Base-by-base conservation (phyloP, 805 yeast species). In the Blastobotrys mokoenaii region DNA sequence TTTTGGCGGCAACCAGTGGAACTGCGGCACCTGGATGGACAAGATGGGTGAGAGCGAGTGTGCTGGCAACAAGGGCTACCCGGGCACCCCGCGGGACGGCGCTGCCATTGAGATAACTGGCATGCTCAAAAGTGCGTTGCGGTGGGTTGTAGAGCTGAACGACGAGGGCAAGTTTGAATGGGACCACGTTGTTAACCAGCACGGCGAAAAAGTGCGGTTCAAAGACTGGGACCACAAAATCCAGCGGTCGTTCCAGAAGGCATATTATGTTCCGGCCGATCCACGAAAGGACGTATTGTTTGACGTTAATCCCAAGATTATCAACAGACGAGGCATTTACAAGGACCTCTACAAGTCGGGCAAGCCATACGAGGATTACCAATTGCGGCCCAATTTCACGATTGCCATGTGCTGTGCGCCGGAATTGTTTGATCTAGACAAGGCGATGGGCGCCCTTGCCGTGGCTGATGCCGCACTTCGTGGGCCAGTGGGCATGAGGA, bases 11-110 rank as follows among this genome's bases (percentile, higher is more conserved):
- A 84, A 85, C 41, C 95, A 84, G 63, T 77, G 67, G 62, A 90
- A 90, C 61, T 90, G 98, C 68, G 98, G 98, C 17, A 93, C 98
- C 0, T 90, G 98, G 98, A 90, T 89, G 96, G 98, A 90, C 66
- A 90, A 90, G 67, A 90, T 90, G 97, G 98, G 98, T 20, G 97
- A 93, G 67, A 84, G 95, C 58, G 79, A 64, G 31, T 71, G 66
- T 46, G 96, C 97, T 0, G 82, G 83, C 1, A 81, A 79, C 48
- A 84, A 82, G 54, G 98, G 98, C n/a, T 70, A 77, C 31, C 98
- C 98, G 1, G 98, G 97, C 1, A 90, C 97, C 0, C 97, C 98
- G 18, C 76, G 98, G 60, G 96, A 89, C 64, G 98, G 98, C 32
- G 96, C 97, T 1, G 96, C 95, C 2, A 72, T 90, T 46, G 98